These are phyloP conservation scores for Daedaleopsis sinensis DNA, from an alignment of 768 basidiomycete species.

Conservation along the genomic window DNA sequence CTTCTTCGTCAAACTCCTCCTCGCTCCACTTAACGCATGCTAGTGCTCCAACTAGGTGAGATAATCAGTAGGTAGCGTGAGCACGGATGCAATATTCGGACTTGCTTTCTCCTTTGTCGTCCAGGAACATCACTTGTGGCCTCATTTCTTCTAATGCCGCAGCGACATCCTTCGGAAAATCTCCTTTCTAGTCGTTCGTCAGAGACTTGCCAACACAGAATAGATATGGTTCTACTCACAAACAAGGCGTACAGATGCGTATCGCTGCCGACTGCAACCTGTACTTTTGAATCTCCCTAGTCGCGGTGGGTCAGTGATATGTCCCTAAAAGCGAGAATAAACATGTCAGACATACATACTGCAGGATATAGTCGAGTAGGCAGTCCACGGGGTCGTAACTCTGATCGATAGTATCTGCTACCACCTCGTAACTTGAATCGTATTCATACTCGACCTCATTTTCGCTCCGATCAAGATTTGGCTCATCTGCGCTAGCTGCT, in stretches of 20 bases:
- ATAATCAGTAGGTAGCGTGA: not conserved
- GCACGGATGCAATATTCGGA: not conserved
- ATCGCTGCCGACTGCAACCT: slow-evolving; percentile 24
- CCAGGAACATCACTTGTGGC: slow-evolving; percentile 17
- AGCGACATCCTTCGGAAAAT: slow-evolving; percentile 16
- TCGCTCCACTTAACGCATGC: slow-evolving; percentile 14
- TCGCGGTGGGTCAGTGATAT: not conserved
- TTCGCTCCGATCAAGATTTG: not conserved
- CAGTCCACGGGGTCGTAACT: slow-evolving; percentile 21
- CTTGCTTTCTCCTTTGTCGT: slow-evolving; percentile 13
- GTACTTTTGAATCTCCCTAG: slow-evolving; percentile 7
- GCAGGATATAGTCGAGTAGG: slow-evolving; percentile 27
- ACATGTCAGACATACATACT: slow-evolving; percentile 3
- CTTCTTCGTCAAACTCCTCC: slow-evolving; percentile 1
- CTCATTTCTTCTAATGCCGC: slow-evolving; percentile 7
- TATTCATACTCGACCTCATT: not conserved
- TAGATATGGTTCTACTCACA: not conserved
- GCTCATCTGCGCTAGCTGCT: slow-evolving; percentile 19
- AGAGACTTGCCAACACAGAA: not conserved
- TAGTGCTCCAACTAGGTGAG: slow-evolving; percentile 2
- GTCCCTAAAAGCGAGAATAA: no score
- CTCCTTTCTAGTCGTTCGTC: slow-evolving; percentile 2
- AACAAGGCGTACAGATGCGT: slow-evolving; percentile 10
- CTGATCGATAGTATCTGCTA: not conserved
- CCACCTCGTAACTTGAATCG: not conserved